Base-by-base conservation (phyloP, 2,329 filamentous ascomycete genomes). In the Phialemonium atrogriseum region DNA sequence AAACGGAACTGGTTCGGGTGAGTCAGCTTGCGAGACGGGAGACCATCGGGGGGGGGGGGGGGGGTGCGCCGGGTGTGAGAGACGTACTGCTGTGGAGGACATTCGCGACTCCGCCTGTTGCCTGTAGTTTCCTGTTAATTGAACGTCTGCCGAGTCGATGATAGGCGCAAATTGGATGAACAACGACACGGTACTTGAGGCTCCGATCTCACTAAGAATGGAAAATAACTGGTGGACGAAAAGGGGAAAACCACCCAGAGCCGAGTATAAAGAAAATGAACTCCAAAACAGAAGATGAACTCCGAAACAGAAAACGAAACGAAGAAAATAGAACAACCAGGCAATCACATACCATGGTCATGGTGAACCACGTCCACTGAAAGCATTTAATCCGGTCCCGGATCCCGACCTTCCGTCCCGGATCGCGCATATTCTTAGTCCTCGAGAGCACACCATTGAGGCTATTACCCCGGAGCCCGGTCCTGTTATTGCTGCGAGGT, bases 291-390 rank as follows among this genome's bases (percentile, higher is more conserved):
- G 15, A 20, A 24, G 27, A 23, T 12, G 19, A 2, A 27, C 9
- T 30, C 34, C 13, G 10, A 15, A 14, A 23, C n/a, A 22, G 15
- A n/a, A n/a, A 9, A 13, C 17, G 16, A 13, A 16, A 21, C 13
- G 37, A 47, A 46, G 44, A 14, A 20, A 34, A 8, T 12, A 22
- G 15, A 15, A 16, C 12, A 15, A 15, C 17, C 7, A 22, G 7
- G 17, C 4, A 24, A 33, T 7, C 12, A 39, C 29, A 7, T 23
- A 60, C 59, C 62, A 70, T 69, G 10, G 81, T 84, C 55, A 68
- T 68, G 14, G 82, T 84, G 47, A 87, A 89, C 68, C 78, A 89
- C 0, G 82, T 86, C 84, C 84, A 89, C 44, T 62, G 62, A 39
- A 66, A 64, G 37, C 66, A 73, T 24, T 59, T 61, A 36, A 73